Evolutionary conservation across 176 grass and related monocot species (phyloP).

Genomic region (Aegilops longissima): DNA sequence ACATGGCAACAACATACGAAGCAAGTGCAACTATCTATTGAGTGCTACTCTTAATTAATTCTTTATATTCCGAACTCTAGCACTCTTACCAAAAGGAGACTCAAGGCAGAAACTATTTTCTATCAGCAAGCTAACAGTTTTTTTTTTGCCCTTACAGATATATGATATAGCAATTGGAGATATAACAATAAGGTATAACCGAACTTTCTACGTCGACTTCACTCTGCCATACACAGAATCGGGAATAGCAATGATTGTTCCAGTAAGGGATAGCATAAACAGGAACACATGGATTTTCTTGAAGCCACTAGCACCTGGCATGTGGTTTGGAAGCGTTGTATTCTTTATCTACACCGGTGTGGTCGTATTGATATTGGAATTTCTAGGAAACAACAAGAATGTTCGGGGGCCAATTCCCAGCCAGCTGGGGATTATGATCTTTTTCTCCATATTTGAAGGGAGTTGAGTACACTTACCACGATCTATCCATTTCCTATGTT

Average conservation of each 20-base stretch:
- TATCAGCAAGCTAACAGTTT: neutral
- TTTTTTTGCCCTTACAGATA: constrained; percentile 17
- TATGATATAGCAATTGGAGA: constrained; percentile 52
- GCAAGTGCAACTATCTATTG: neutral
- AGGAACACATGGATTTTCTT: constrained; percentile 48
- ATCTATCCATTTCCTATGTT: neutral
- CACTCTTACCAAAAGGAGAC: too few species aligned
- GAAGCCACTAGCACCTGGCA: constrained; percentile 34
- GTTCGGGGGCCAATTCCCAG: neutral
- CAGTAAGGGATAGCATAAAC: constrained; percentile 10
- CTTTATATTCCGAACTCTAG: neutral
- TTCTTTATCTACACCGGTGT: constrained; percentile 45
- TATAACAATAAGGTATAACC: constrained; percentile 41
- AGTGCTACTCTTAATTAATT: neutral
- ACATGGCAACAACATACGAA: neutral
- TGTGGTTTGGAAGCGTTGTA: constrained; percentile 33
- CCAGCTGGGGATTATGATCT: constrained; percentile 1
- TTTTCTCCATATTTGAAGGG: constrained; percentile 22
- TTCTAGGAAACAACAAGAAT: constrained; percentile 32
- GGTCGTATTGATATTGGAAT: constrained; percentile 43
- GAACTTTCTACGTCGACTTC: constrained; percentile 40
- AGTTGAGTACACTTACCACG: constrained; percentile 11
- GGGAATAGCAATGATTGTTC: constrained; percentile 45
- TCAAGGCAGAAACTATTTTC: neutral
- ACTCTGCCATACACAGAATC: constrained; percentile 41